Percentiles rank a stretch among this genome's conserved stretches.
Conservation (phyloP, 192 early-diverging fungal genomes). For the Gonapodya prolifera region DNA sequence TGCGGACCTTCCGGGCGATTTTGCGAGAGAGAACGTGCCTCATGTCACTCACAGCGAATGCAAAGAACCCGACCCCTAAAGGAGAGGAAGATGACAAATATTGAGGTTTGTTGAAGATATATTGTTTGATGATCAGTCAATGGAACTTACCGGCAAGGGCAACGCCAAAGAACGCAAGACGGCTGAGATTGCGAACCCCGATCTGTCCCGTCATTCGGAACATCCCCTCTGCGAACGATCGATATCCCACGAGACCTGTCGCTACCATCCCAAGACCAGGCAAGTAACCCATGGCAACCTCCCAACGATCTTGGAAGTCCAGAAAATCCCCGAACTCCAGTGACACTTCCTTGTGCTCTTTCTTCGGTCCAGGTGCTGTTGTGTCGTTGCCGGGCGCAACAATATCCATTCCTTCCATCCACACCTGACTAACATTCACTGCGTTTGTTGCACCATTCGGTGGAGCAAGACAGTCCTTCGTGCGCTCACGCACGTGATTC, state of each 20-base stretch:
- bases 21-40: conserved; percentile 24
- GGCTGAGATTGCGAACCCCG: conserved; percentile 11
- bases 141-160: conserved; percentile 30
- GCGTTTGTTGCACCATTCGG: neutral
- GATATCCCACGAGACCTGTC: conserved; percentile 30
- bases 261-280: conserved; percentile 28
- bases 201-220: conserved; percentile 11
- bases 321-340: conserved; percentile 37
- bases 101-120: no score
- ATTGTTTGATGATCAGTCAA: no score
- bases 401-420: neutral
- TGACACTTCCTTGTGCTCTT: conserved; percentile 13
- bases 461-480: conserved; percentile 7
- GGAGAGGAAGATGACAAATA: neutral
- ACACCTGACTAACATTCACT: conserved; percentile 10
- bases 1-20: conserved; percentile 23
- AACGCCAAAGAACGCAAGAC: conserved; percentile 29
- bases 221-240: conserved; percentile 16
- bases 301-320: conserved; percentile 33
- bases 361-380: neutral
- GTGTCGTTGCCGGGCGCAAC: conserved; percentile 10
- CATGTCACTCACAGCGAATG: conserved; percentile 38
- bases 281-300: conserved; percentile 34
- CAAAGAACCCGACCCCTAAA: conserved; percentile 37
- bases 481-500: neutral